A percentile compares a stretch with the other conserved stretches of the same genome.
These are phyloP conservation scores for Metschnikowia aberdeeniae DNA, from an alignment of 805 yeast species.

Conservation along the genomic window DNA sequence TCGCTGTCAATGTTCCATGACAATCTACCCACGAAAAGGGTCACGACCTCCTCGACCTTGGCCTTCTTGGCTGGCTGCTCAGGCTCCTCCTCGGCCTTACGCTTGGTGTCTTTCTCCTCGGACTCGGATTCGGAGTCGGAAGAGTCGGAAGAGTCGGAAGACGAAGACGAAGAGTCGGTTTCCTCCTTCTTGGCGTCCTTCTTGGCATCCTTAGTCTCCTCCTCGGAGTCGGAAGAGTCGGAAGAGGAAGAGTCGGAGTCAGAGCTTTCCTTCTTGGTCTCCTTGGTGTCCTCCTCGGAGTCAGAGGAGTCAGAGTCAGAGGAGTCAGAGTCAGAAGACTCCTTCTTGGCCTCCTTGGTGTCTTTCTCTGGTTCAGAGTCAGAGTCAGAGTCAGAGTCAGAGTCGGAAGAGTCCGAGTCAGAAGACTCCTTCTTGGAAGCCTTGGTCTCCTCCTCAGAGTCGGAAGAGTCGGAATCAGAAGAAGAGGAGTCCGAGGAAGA, in stretches of 20 bases:
- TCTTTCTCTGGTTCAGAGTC: constrained; percentile 14
- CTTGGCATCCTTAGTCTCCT: constrained; percentile 34
- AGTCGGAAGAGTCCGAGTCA: constrained; percentile 8
- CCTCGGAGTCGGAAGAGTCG: constrained; percentile 26
- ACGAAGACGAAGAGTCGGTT: constrained; percentile 18
- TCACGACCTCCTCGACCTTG: constrained; percentile 60
- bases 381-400: constrained; percentile 16
- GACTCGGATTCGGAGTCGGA: constrained; percentile 26
- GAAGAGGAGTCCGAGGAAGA: constrained; percentile 18
- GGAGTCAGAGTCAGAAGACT: constrained; percentile 18
- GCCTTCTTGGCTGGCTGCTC: constrained; percentile 47
- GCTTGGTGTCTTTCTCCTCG: constrained; percentile 35
- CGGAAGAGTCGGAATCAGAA: constrained; percentile 13
- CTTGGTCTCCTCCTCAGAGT: constrained; percentile 22
- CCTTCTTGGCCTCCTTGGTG: constrained; percentile 25
- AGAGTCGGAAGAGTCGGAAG: constrained; percentile 12
- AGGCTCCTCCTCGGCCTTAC: constrained; percentile 17
- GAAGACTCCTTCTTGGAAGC: constrained; percentile 11
- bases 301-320: constrained; percentile 5
- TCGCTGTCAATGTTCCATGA: constrained; percentile 97
- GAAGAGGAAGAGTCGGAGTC: constrained; percentile 21
- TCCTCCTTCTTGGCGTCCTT: constrained; percentile 29
- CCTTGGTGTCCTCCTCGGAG: constrained; percentile 11
- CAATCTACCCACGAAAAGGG: constrained; percentile 93
- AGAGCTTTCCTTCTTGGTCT: constrained; percentile 22